These are phyloP conservation scores for Alternaria brassicicola DNA, from an alignment of 2,329 filamentous ascomycete genomes.

Conservation along the genomic window DNA sequence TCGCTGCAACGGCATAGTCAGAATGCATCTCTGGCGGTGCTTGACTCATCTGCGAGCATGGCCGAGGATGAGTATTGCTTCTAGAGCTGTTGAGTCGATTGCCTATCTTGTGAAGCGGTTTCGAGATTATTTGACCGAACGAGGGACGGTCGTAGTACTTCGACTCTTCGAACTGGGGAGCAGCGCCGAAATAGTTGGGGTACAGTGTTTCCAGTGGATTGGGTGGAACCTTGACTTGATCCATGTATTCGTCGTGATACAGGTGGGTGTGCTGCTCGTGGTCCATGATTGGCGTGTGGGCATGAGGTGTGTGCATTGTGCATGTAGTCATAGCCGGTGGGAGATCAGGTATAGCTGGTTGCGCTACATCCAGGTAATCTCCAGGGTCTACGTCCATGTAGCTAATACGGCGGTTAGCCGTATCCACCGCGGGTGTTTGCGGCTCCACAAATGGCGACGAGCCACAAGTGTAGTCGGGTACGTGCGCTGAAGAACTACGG, in stretches of 20 bases:
- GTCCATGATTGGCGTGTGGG: conserved; percentile 28
- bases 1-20: conserved; percentile 29
- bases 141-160: conserved; percentile 46
- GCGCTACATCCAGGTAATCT: conserved; percentile 36
- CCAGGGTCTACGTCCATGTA: conserved; percentile 48
- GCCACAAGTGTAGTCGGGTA: conserved; percentile 31
- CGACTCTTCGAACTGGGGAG: conserved; percentile 46
- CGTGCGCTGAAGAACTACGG: conserved; percentile 22
- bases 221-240: conserved; percentile 34
- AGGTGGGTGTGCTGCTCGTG: conserved; percentile 27
- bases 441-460: conserved; percentile 34
- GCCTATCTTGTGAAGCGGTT: conserved; percentile 43
- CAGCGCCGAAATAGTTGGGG: conserved; percentile 45
- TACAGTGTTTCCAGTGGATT: conserved; percentile 44
- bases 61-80: conserved; percentile 29
- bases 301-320: conserved; percentile 25
- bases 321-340: conserved; percentile 28
- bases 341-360: conserved; percentile 38
- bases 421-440: conserved; percentile 34
- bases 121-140: conserved; percentile 43
- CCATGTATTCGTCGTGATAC: conserved; percentile 32
- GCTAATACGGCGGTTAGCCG: conserved; percentile 40
- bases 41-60: conserved; percentile 33
- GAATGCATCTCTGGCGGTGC: conserved; percentile 26
- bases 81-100: conserved; percentile 35